A percentile compares a stretch with the other conserved stretches of the same genome.
phyloP scores from a whole-genome alignment of 495 filamentous ascomycete species.

The Sordaria brevicollis region DNA sequence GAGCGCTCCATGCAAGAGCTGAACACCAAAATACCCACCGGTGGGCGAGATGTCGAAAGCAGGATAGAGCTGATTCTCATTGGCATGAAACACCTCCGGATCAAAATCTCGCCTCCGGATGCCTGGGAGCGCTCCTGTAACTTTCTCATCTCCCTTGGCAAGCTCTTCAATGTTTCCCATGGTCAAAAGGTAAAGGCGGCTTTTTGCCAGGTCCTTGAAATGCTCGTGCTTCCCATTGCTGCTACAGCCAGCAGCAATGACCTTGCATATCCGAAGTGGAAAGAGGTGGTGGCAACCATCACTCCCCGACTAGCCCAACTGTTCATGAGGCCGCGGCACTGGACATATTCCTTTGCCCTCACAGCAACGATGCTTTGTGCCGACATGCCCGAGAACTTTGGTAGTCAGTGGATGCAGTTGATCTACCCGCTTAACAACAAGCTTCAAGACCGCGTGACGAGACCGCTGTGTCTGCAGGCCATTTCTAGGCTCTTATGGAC shows the following conservation, averaged over 20 bases:
- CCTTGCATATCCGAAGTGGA: conserved; percentile 72
- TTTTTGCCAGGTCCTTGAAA: conserved; percentile 84
- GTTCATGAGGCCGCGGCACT: conserved; percentile 83
- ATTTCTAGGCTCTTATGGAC: conserved; percentile 93
- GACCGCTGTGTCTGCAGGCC: conserved; percentile 75
- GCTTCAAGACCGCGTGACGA: conserved; percentile 71
- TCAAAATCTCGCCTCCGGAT: conserved; percentile 59
- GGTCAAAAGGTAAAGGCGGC: conserved; percentile 83
- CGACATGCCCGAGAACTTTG: conserved; percentile 73
- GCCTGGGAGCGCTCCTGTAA: conserved; percentile 81
- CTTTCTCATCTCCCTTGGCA: conserved; percentile 70
- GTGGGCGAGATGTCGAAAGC: conserved; percentile 56
- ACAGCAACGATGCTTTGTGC: conserved; percentile 78
- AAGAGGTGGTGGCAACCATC: conserved; percentile 66
- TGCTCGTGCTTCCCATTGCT: conserved; percentile 79
- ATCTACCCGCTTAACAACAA: conserved; percentile 63
- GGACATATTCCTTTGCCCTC: conserved; percentile 76
- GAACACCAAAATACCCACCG: conserved; percentile 46
- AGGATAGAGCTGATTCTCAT: conserved; percentile 75
- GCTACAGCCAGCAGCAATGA: conserved; percentile 61
- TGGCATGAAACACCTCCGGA: conserved; percentile 79
- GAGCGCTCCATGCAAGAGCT: conserved; percentile 65
- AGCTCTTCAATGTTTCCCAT: conserved; percentile 72
- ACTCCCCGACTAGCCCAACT: conserved; percentile 68
- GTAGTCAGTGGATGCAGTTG: conserved; percentile 73